Conservation (phyloP, 1,284 basidiomycete species). For the Coniferiporia weirii region DNA sequence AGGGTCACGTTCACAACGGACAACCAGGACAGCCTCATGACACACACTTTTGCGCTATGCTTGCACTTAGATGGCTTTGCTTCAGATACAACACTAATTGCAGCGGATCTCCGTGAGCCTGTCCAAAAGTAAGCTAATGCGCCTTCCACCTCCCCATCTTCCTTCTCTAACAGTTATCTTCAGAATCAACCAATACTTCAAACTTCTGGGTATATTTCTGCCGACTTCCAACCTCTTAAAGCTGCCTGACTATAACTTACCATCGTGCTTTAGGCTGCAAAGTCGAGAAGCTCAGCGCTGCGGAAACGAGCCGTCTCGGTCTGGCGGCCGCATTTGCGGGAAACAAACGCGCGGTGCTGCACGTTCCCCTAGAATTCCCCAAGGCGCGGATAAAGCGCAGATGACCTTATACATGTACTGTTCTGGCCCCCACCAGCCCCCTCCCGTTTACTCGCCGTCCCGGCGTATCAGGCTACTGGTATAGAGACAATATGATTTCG, state of each 20-base stretch:
- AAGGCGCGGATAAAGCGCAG: constrained; percentile 45
- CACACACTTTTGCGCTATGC: constrained; percentile 76
- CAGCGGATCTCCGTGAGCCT: constrained; percentile 67
- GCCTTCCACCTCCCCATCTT: background rate
- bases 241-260: background rate
- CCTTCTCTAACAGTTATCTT: background rate
- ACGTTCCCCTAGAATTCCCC: constrained; percentile 75
- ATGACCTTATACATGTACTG: background rate
- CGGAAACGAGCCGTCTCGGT: constrained; percentile 64
- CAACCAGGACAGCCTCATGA: constrained; percentile 65
- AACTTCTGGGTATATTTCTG: background rate
- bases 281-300: constrained; percentile 50
- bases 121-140: constrained; percentile 48
- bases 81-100: constrained; percentile 61
- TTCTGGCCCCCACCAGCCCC: background rate
- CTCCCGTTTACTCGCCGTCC: no score
- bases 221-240: background rate
- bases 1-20: constrained; percentile 68
- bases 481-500: no score
- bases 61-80: constrained; percentile 74
- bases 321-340: constrained; percentile 53
- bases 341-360: constrained; percentile 66
- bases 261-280: constrained; percentile 54
- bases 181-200: constrained; percentile 1
- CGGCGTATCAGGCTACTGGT: no score